phyloP scores from a whole-genome alignment of 2,329 filamentous ascomycete genomes.

The Fusarium subglutinans region DNA sequence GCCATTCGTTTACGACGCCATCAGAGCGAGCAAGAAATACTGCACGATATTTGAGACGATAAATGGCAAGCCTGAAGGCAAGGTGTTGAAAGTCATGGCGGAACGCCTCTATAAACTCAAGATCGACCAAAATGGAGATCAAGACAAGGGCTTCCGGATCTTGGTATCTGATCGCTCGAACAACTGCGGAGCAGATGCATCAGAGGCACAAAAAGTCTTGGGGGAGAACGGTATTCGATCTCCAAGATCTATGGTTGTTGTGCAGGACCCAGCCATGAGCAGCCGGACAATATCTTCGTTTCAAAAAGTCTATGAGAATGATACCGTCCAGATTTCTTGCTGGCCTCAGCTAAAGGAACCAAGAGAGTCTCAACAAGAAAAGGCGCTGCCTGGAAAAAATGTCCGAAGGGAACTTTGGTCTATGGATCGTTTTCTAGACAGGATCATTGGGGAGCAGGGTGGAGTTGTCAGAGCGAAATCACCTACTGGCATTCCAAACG shows the following conservation, averaged over 20 bases:
- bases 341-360: background rate
- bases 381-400: fast-evolving
- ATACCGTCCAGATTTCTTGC: fast-evolving
- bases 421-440: slow-evolving; percentile 12
- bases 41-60: background rate
- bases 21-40: slow-evolving; percentile 7
- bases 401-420: slow-evolving; percentile 3
- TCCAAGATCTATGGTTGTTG: background rate
- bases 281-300: background rate
- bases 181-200: background rate
- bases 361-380: fast-evolving
- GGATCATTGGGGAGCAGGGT: background rate
- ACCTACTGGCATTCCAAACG: background rate
- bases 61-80: background rate
- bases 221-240: fast-evolving
- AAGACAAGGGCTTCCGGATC: background rate
- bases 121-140: background rate
- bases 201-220: background rate
- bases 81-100: slow-evolving; percentile 10
- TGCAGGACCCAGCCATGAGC: slow-evolving; percentile 24
- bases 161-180: background rate
- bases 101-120: background rate
- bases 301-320: background rate
- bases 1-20: slow-evolving; percentile 1
- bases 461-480: fast-evolving